These are phyloP conservation scores for Parasarocladium wereldwijsianum DNA, from an alignment of 2,329 filamentous ascomycete genomes.

Conservation along the genomic window DNA sequence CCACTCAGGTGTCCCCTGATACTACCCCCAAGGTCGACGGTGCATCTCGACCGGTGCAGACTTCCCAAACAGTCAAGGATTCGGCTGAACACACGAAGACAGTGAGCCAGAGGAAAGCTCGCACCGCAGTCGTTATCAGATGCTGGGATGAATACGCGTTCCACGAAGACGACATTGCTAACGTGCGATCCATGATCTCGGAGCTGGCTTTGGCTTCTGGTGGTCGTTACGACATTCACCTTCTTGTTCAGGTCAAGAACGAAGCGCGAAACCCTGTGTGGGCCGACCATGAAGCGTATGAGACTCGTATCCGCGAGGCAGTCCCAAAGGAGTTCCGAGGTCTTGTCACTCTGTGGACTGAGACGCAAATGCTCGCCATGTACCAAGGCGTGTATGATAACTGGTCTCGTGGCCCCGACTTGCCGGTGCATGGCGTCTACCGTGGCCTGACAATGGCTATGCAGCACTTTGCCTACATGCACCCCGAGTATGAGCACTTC, in stretches of 20 bases:
- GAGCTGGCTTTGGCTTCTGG: constrained; percentile 71
- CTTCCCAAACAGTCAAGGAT: not conserved
- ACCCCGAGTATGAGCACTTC: constrained; percentile 80
- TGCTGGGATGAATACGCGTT: constrained; percentile 73
- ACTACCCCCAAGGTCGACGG: constrained; percentile 5
- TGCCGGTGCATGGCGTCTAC: constrained; percentile 84
- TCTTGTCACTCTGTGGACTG: constrained; percentile 84
- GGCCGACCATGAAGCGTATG: constrained; percentile 57
- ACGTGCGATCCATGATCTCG: constrained; percentile 68
- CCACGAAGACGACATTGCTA: constrained; percentile 66
- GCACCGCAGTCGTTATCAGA: constrained; percentile 65
- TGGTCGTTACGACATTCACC: constrained; percentile 73
- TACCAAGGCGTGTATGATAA: constrained; percentile 80
- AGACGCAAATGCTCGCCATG: constrained; percentile 79
- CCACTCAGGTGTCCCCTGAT: constrained; percentile 7
- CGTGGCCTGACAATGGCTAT: constrained; percentile 87
- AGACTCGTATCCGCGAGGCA: constrained; percentile 48
- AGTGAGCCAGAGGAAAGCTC: constrained; percentile 13
- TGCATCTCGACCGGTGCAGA: not conserved
- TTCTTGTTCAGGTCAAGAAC: constrained; percentile 72
- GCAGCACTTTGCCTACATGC: constrained; percentile 79
- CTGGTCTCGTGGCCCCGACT: constrained; percentile 46
- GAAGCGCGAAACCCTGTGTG: constrained; percentile 63
- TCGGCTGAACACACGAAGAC: not conserved
- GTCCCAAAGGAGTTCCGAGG: constrained; percentile 77